Evolutionary conservation across 2,329 filamentous ascomycete species (phyloP), one percentile per base, ranked within the genome.

Genomic region (Ophiostoma montium): DNA sequence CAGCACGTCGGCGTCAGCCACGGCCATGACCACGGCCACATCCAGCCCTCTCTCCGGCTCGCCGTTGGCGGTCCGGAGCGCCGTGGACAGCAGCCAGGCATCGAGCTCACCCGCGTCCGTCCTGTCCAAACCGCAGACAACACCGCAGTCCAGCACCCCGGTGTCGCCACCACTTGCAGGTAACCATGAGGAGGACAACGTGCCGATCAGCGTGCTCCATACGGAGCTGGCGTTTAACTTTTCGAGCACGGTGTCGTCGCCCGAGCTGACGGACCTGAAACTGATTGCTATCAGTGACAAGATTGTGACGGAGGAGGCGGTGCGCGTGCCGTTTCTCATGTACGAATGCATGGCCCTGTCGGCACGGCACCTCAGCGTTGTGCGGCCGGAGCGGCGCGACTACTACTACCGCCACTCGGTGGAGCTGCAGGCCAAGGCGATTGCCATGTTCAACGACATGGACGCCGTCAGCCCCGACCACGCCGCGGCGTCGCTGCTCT

Each of bases 381-480:
- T 54, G 2, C 54, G 52, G 6, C 57, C 57, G 9, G 49, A 56
- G 2, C 51, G 49, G 9, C 43, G 43, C 7, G 49, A 49, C 15
- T 59, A 56, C 32, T 65, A 65, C 41, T 61, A 61, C 15, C 60
- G 62, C 46, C 62, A 65, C 35, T 67, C 69, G 9, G 68, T 67
- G 0, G 63, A 69, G 46, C 60, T 71, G 2, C 69, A 72, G 54
- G 70, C 67, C 1, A 63, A 65, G 3, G 68, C 66, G 31, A 59
- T 72, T 18, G 57, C 59, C 41, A 60, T 61, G 49, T 69, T 65
- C 54, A 69, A 62, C 54, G 52, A 47, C 33, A 63, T 53, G 53
- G 57, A 51, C 46, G 55, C 44, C 51, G 30, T 53, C 31, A 23
- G 31, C 32, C 18, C 19, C 7, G 52, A 53, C 35, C 52, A 54